Evolutionary conservation across 192 early-diverging fungal genomes (phyloP).

Genomic region (Coemansia sp.): DNA sequence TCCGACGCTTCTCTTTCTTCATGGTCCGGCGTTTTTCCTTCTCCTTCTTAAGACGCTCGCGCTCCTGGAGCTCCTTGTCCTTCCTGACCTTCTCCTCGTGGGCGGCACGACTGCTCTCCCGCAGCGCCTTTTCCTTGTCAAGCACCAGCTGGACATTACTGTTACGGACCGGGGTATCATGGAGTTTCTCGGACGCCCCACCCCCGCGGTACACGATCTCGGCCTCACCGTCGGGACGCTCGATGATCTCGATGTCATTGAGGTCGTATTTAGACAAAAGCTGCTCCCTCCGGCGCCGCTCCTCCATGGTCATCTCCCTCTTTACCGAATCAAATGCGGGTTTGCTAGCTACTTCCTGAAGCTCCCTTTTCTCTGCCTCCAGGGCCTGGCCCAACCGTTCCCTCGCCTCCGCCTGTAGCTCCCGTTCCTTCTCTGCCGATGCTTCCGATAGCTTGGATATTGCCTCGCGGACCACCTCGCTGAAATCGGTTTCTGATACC

Average conservation of each 20-base stretch:
- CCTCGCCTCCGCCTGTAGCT: slow-evolving; percentile 9
- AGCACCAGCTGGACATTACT: slow-evolving; percentile 32
- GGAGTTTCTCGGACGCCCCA: neutral
- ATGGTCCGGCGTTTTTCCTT: slow-evolving; percentile 40
- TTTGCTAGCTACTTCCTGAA: neutral
- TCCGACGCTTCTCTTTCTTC: slow-evolving; percentile 47
- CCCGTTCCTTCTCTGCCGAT: slow-evolving; percentile 2
- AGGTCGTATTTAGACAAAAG: slow-evolving; percentile 9
- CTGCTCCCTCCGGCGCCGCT: slow-evolving; percentile 33
- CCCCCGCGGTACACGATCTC: slow-evolving; percentile 27
- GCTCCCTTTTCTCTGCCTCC: slow-evolving; percentile 21
- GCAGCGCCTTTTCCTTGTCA: slow-evolving; percentile 19
- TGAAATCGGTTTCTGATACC: slow-evolving; percentile 13
- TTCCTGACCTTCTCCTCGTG: slow-evolving; percentile 44
- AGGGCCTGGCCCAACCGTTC: slow-evolving; percentile 10
- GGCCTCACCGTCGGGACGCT: slow-evolving; percentile 30
- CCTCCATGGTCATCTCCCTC: slow-evolving; percentile 22
- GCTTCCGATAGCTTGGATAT: slow-evolving; percentile 4
- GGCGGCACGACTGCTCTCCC: slow-evolving; percentile 22
- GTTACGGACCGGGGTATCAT: slow-evolving; percentile 8
- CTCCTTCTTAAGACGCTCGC: slow-evolving; percentile 22
- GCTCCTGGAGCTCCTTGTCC: slow-evolving; percentile 37
- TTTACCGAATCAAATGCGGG: neutral
- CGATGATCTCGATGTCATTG: slow-evolving; percentile 22
- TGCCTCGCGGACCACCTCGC: slow-evolving; percentile 10